Percentiles rank a stretch among this genome's conserved stretches.
These are phyloP conservation scores for Ogataea hybrid DNA, from an alignment of 1,139 yeast genomes.

Conservation along the genomic window DNA sequence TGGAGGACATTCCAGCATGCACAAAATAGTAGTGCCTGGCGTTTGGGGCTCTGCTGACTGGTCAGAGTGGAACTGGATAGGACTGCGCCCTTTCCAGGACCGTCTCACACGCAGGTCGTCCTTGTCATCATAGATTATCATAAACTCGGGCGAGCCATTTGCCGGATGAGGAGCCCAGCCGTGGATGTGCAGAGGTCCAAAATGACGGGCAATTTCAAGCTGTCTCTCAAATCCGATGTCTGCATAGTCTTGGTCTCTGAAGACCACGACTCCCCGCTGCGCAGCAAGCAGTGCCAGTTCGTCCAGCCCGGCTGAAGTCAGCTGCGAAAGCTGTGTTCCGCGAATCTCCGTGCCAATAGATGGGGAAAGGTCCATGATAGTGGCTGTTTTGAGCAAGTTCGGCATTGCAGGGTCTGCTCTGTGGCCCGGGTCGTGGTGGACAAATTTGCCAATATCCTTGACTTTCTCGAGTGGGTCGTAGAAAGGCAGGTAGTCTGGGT, in stretches of 20 bases:
- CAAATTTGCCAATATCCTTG: conserved; percentile 17
- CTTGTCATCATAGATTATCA: conserved; percentile 33
- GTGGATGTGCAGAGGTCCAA: conserved; percentile 41
- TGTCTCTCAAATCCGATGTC: conserved; percentile 35
- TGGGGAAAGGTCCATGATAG: conserved; percentile 36
- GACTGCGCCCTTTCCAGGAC: conserved; percentile 25
- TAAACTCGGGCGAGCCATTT: conserved; percentile 38
- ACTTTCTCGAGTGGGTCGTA: conserved; percentile 18
- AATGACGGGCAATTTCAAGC: conserved; percentile 35
- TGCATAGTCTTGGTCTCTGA: conserved; percentile 40
- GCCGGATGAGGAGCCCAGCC: conserved; percentile 33
- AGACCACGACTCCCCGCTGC: conserved; percentile 41
- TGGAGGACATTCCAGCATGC: conserved; percentile 56
- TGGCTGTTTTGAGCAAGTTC: conserved; percentile 12
- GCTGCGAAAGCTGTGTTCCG: conserved; percentile 43
- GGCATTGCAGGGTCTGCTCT: conserved; percentile 15
- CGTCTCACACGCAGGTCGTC: conserved; percentile 29
- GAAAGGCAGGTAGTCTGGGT: conserved; percentile 18
- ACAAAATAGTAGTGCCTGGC: conserved; percentile 63
- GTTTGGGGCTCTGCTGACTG: conserved; percentile 70
- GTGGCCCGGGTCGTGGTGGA: conserved; percentile 15
- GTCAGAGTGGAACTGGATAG: conserved; percentile 53
- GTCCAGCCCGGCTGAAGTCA: conserved; percentile 37
- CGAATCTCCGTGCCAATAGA: conserved; percentile 46
- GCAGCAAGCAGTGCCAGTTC: conserved; percentile 42